Evolutionary conservation across 2,329 filamentous ascomycete genomes (phyloP).

Genomic region (Graphilbum ipis-grandicollis): DNA sequence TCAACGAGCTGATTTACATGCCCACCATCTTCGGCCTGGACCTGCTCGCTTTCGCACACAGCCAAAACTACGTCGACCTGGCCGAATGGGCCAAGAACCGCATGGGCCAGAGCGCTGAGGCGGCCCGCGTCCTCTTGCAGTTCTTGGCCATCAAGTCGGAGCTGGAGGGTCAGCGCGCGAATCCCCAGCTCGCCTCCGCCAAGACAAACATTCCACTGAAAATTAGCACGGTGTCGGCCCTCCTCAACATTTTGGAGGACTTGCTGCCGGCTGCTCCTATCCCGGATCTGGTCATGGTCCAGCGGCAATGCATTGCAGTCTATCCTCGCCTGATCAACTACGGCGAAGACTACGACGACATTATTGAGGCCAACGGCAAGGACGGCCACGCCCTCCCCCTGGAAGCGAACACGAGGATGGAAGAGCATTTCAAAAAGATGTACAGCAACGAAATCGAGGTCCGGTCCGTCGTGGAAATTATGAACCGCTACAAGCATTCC

Average conservation of each 20-base stretch:
- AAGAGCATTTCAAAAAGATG: slow-evolving; percentile 96
- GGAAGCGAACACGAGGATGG: slow-evolving; percentile 79
- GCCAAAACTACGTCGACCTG: slow-evolving; percentile 63
- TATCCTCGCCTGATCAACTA: slow-evolving; percentile 96
- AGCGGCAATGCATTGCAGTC: slow-evolving; percentile 75
- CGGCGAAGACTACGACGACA: slow-evolving; percentile 76
- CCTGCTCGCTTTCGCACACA: slow-evolving; percentile 70
- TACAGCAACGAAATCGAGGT: slow-evolving; percentile 83
- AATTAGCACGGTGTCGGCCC: slow-evolving; percentile 66
- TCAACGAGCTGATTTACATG: slow-evolving; percentile 62
- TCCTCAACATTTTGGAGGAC: slow-evolving; percentile 66
- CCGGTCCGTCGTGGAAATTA: slow-evolving; percentile 64
- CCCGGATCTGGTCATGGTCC: slow-evolving; percentile 59
- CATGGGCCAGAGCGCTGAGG: slow-evolving; percentile 45
- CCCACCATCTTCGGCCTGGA: slow-evolving; percentile 77
- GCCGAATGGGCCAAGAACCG: slow-evolving; percentile 64
- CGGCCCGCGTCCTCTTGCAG: slow-evolving; percentile 55
- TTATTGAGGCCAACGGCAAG: slow-evolving; percentile 72
- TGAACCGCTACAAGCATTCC: slow-evolving; percentile 79
- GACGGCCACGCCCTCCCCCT: slow-evolving; percentile 66
- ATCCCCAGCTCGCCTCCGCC: slow-evolving; percentile 25
- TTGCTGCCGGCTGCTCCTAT: slow-evolving; percentile 37
- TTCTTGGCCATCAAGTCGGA: slow-evolving; percentile 76
- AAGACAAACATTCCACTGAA: slow-evolving; percentile 58
- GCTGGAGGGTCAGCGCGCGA: slow-evolving; percentile 57